Conservation (phyloP, 768 basidiomycete species). For the Termitomyces sp. region DNA sequence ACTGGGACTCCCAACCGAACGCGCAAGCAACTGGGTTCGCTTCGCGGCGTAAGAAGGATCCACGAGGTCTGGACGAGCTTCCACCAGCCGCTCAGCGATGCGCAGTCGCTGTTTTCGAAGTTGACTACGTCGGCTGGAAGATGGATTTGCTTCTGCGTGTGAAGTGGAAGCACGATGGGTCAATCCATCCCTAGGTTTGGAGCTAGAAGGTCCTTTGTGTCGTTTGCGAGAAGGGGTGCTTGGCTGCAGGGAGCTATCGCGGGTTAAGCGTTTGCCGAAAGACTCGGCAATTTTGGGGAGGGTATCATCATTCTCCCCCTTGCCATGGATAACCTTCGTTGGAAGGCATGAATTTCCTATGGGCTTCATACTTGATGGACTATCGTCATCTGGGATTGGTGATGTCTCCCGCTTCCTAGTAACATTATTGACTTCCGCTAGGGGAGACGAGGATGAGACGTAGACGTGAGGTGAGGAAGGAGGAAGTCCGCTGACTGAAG, state of each 20-base stretch:
- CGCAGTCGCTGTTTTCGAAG: slow-evolving; percentile 23
- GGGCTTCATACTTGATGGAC: background rate
- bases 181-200: too few relatives aligned
- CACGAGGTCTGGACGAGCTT: slow-evolving; percentile 44
- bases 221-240: slow-evolving; percentile 2
- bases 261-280: background rate
- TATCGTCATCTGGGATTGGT: background rate
- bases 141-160: background rate
- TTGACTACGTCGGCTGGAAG: slow-evolving; percentile 12
- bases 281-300: background rate
- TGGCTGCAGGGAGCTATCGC: background rate
- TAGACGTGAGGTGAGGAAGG: slow-evolving; percentile 4
- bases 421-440: slow-evolving; percentile 15
- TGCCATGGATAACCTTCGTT: background rate
- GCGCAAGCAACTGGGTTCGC: slow-evolving; percentile 22
- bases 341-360: background rate
- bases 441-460: slow-evolving; percentile 7
- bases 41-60: slow-evolving; percentile 28
- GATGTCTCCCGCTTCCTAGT: background rate
- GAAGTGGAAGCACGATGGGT: background rate
- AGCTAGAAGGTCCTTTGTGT: background rate
- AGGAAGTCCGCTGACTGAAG: slow-evolving; percentile 5
- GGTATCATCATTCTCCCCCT: background rate
- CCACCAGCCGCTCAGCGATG: slow-evolving; percentile 40
- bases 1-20: slow-evolving; percentile 5